Evolutionary conservation across 106 monocot species (phyloP), one percentile per base, ranked within the genome.

Genomic region (Apostasia ramifera): DNA sequence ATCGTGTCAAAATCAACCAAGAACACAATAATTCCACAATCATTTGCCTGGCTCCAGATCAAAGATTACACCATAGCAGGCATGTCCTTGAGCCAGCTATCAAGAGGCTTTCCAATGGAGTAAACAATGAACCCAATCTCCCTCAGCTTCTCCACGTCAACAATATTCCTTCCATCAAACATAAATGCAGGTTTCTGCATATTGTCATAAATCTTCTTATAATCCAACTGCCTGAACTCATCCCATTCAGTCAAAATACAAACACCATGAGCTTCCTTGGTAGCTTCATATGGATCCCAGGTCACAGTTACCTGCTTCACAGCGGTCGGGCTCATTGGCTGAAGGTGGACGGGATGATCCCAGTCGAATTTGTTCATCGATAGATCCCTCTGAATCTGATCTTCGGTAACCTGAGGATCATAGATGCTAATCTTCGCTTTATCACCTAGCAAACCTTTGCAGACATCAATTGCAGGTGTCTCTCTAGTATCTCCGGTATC

Each of bases 351-450:
- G 0, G 81, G 81, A 50, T 81, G 81, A 48, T 81, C 81, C 81
- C 76, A 81, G 44, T 81, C 81, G 51, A 78, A 82, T 64, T 82
- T 77, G 60, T 78, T 78, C 70, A 77, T 65, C 13, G 78, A 69
- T 39, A 82, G 73, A 66, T 82, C 82, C 43, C 82, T 70, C 61
- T 66, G 74, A 52, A 82, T 82, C 70, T 82, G 82, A 2, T 82
- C 78, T 61, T 67, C 74, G 4, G 51, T 74, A 41, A 84, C 84
- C 58, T 80, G 80, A 1, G 84, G 84, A 40, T 84, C 84, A 40
- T 84, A 84, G 50, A 84, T 70, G 64, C 80, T 73, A 61, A 84
- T 55, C 5, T 12, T 40, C 2, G 84, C 84, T 44, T 69, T 76
- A 64, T 84, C 84, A 2, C 80, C 80, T 61, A 84, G 26, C 57